Percentiles rank a stretch among this genome's conserved stretches.
Conservation (phyloP, 768 basidiomycete genomes). For the Auricularia heimuer region DNA sequence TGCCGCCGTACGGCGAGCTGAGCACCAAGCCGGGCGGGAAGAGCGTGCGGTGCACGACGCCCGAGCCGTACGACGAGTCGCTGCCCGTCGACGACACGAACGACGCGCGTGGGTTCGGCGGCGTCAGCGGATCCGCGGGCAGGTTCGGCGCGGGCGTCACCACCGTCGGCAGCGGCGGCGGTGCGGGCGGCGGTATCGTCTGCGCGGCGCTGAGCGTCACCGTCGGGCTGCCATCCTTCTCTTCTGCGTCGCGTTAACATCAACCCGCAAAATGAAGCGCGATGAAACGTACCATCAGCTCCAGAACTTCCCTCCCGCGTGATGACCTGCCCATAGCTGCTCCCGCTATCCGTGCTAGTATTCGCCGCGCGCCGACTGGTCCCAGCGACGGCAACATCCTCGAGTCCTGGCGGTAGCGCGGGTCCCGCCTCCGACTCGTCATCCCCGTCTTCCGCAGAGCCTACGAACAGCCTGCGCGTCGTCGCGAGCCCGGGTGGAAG, state of each 20-base stretch:
- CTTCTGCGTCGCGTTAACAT: no score
- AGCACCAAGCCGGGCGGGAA: background rate
- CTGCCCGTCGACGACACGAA: background rate
- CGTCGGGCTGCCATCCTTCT: background rate
- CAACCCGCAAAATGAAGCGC: no score
- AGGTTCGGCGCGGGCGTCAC: background rate
- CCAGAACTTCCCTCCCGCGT: background rate
- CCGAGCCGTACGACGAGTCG: background rate
- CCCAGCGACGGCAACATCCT: background rate
- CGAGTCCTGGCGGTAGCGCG: background rate
- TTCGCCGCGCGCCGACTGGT: background rate
- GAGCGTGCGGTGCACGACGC: background rate
- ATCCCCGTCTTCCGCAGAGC: background rate
- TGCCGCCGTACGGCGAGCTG: background rate
- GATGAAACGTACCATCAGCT: no score
- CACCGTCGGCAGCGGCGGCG: background rate
- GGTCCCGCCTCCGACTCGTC: background rate
- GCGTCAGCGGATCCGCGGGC: background rate
- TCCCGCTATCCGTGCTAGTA: background rate
- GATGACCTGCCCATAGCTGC: background rate
- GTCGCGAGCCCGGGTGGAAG: background rate
- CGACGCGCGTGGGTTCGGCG: background rate
- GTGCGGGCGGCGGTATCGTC: background rate
- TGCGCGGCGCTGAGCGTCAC: background rate
- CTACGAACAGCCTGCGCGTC: background rate